Evolutionary conservation across 73 alveolate species (phyloP), one percentile per base, ranked within the genome.

Genomic region (Tetrahymena thermophila): DNA sequence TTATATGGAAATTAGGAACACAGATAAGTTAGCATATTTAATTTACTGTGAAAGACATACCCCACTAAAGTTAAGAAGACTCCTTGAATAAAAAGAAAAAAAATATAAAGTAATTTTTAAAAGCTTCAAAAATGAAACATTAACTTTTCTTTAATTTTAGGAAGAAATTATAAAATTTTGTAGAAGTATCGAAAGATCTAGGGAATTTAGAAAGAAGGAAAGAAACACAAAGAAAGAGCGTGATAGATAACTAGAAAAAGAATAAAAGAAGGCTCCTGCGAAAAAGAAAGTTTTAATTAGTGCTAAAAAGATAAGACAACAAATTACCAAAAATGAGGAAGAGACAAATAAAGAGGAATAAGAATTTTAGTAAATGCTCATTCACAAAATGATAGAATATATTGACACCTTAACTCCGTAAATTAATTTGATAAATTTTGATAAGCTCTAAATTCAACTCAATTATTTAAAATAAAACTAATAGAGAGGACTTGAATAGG

Each of bases 11-110:
- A 21, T 56, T 25, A 50, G 95, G 40, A 85, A 84, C n/a, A 71
- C 89, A 19, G 89, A 71, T 31, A 71, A 71, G 37, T 31, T 71
- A 16, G 89, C 89, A 28, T 71, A 71, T 71, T 31, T 71, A 8
- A 94, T 95, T 35, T 95, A 85, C 17, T 95, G 97, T 40, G 85
- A 40, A 28, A 95, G 94, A 58, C 97, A 95, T 34, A 37, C 93
- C 55, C 97, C 97, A 23, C 40, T 95, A 10, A 95, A 95, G 42
- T 25, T 95, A 35, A 95, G 94, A 55, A 85, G 95, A 95, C 84
- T 95, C 3, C 83, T 95, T 31, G 97, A 95, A 43, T 57, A 95
- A 43, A 34, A 95, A 89, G 95, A 95, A 35, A 44, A 85, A 35
- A 35, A 37, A 95, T 85, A 89, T 94, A 95, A 85, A 35, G 97